These are phyloP conservation scores for Hypoxylon sp. DNA, from an alignment of 2,329 filamentous ascomycete genomes.

Conservation along the genomic window DNA sequence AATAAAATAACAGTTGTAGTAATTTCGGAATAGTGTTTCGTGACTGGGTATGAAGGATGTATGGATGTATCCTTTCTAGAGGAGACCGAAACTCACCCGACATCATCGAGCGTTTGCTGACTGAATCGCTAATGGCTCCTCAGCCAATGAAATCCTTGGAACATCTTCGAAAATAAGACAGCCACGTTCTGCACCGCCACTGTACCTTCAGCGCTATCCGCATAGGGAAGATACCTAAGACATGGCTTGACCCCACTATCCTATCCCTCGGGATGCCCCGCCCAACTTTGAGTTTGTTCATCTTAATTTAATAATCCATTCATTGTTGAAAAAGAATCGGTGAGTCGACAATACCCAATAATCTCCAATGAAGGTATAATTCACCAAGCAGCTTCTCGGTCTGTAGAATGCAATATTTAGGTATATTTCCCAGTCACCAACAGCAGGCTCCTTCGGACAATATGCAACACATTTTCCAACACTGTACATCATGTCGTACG, in stretches of 20 bases:
- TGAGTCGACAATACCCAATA: too few species aligned
- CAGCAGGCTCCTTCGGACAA: too few species aligned
- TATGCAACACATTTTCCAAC: constrained; percentile 5
- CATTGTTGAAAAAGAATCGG: too few species aligned
- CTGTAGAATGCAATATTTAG: too few species aligned
- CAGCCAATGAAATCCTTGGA: constrained; percentile 20
- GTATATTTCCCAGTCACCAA: too few species aligned
- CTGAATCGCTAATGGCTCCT: constrained; percentile 8
- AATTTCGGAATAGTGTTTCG: constrained; percentile 28
- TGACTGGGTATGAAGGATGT: constrained; percentile 23
- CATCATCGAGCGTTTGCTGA: constrained; percentile 28
- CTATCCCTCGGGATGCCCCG: constrained; percentile 17
- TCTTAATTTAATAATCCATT: constrained; percentile 29
- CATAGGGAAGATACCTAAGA: constrained; percentile 4
- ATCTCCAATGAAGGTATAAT: too few species aligned
- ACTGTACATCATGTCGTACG: constrained; percentile 20
- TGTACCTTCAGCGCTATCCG: constrained; percentile 5
- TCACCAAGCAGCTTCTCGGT: too few species aligned
- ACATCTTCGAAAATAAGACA: constrained; percentile 13
- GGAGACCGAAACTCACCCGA: constrained; percentile 25
- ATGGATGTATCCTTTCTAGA: constrained; percentile 21
- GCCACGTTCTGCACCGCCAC: constrained; percentile 27
- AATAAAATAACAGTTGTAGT: too few species aligned
- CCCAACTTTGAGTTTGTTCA: constrained; percentile 18
- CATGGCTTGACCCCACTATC: constrained; percentile 9